Evolutionary conservation across 805 yeast genomes (phyloP), one percentile per base, ranked within the genome.

Genomic region (Starmerella roubikii): DNA sequence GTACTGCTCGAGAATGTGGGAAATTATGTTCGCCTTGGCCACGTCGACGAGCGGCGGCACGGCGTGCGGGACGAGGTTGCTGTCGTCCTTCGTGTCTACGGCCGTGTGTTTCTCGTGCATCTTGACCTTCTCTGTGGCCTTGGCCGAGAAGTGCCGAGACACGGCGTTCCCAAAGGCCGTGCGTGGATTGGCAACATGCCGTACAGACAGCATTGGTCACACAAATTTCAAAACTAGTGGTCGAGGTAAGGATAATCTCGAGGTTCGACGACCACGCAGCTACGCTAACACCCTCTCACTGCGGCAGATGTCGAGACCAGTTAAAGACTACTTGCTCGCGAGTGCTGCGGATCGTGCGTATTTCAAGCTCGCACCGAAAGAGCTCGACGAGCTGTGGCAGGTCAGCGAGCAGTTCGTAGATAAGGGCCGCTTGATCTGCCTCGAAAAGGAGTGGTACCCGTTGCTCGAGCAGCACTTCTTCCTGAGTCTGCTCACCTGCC

Each of bases 401-500:
- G 70, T 69, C 39, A 62, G 73, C 21, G 57, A 55, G 25, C 48
- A 39, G 31, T 67, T 49, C 48, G 52, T 72, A 19, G 40, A 52
- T 11, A 38, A 52, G 11, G 41, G 55, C 32, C 41, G 50, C 3
- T 32, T 46, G 34, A 25, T 34, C 17, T 34, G 45, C 26, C 36
- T 34, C 21, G 64, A 64, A 40, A 37, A 56, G 23, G 66, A 72
- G n/a, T 57, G 68, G 37, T 76, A 69, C 54, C 65, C 70, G 7
- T 56, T 86, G 23, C 63, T 76, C 47, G 93, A 83, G 55, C 67
- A 83, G 51, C 75, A 79, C 37, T 82, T 83, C 56, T 73, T 72
- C 51, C 63, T 85, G 15, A 61, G 76, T 4, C 57, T 86, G 27
- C 56, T 68, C 39, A 62, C 78, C n/a, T 65, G 71, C 36, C 68